Conservation (phyloP, 257 asterid genomes). For the Plectranthus barbatus region DNA sequence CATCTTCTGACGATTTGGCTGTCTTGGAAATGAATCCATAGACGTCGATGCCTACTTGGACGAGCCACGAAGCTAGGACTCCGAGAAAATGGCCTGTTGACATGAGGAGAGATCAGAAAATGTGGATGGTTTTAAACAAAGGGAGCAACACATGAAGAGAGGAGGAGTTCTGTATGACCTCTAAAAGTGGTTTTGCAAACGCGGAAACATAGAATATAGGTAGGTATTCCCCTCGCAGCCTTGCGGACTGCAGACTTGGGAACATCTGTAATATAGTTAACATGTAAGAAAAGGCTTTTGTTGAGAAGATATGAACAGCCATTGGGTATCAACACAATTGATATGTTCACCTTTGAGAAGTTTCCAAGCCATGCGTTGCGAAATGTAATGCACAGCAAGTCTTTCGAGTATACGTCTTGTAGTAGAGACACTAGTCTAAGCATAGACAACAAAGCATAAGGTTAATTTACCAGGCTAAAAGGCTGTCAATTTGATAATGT, state of each 20-base stretch:
- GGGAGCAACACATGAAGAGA: not conserved
- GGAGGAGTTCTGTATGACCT: constrained; percentile 45
- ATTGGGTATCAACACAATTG: not conserved
- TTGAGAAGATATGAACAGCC: not conserved
- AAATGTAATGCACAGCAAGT: constrained; percentile 68
- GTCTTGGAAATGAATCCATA: constrained; percentile 45
- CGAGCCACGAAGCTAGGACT: constrained; percentile 78
- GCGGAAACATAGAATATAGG: constrained; percentile 33
- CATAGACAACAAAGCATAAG: not conserved
- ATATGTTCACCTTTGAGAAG: constrained; percentile 70
- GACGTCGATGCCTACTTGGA: constrained; percentile 69
- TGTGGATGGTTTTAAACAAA: not conserved
- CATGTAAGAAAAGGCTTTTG: not conserved
- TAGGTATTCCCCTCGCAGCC: constrained; percentile 68
- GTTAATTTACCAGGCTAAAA: constrained; percentile 1
- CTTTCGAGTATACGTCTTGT: constrained; percentile 82
- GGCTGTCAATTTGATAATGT: too few species aligned
- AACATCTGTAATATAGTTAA: constrained; percentile 40
- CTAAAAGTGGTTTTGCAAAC: constrained; percentile 73
- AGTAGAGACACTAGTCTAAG: constrained; percentile 67
- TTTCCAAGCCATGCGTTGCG: constrained; percentile 92
- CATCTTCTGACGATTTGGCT: constrained; percentile 28
- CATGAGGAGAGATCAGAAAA: constrained; percentile 1
- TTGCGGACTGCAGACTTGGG: constrained; percentile 88
- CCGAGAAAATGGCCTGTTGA: constrained; percentile 75